phyloP scores from a whole-genome alignment of 1,284 basidiomycete genomes.

The Anthracocystis panici-leucophaei region DNA sequence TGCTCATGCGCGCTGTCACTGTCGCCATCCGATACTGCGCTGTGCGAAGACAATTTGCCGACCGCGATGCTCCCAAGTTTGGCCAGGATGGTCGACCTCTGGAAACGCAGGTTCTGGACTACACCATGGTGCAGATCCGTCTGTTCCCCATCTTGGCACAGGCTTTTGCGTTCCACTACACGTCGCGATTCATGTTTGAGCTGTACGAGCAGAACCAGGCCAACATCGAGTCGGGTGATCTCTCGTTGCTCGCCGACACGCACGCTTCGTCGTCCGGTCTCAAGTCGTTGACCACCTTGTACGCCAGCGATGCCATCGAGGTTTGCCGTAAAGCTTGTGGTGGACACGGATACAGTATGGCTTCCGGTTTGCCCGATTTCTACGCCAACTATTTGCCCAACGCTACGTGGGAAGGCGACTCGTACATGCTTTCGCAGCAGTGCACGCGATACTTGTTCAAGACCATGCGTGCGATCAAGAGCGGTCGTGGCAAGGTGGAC shows the following conservation, averaged over 20 bases:
- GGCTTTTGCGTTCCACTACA: constrained; percentile 71
- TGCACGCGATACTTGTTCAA: constrained; percentile 70
- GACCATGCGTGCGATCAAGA: constrained; percentile 64
- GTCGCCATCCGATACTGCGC: constrained; percentile 70
- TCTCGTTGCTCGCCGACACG: constrained; percentile 69
- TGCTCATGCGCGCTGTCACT: constrained; percentile 69
- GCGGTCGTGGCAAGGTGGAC: constrained; percentile 46
- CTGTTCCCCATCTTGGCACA: constrained; percentile 70
- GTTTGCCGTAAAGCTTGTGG: constrained; percentile 70
- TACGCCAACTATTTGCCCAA: constrained; percentile 63
- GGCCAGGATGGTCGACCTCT: constrained; percentile 65
- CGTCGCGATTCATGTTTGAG: constrained; percentile 67
- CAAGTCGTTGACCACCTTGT: constrained; percentile 69
- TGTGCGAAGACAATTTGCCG: constrained; percentile 70
- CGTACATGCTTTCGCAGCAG: constrained; percentile 71
- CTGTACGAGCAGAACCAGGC: constrained; percentile 69
- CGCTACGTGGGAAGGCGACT: constrained; percentile 70
- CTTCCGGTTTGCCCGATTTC: constrained; percentile 62
- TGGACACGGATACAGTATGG: constrained; percentile 70
- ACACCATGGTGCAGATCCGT: constrained; percentile 70
- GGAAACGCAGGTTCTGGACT: constrained; percentile 70
- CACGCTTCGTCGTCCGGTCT: constrained; percentile 70
- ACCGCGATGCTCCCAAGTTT: constrained; percentile 69
- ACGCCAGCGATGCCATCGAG: constrained; percentile 70
- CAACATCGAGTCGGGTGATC: constrained; percentile 68